These are phyloP conservation scores for Solanum acaule DNA, from an alignment of 257 asterid genomes.

Conservation along the genomic window DNA sequence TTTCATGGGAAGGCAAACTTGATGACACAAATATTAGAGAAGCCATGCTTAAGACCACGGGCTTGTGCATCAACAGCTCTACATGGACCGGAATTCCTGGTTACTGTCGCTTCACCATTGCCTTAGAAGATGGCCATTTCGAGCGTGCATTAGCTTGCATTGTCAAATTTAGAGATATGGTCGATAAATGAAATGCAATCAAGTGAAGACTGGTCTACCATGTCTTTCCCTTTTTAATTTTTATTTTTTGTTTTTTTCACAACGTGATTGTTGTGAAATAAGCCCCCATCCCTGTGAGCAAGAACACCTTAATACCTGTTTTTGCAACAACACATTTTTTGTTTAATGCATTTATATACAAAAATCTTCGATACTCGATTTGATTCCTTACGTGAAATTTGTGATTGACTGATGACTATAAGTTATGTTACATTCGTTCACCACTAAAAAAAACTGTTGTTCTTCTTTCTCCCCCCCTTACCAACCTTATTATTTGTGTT, in stretches of 20 bases:
- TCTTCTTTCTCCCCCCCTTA: too few relatives aligned
- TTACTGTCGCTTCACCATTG: constrained; percentile 80
- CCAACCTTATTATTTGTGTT: not conserved
- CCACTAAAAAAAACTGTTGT: not conserved
- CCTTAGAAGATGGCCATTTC: constrained; percentile 65
- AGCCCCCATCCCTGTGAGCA: not conserved
- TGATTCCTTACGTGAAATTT: not conserved
- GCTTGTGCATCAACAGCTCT: constrained; percentile 85
- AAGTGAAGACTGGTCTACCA: not conserved
- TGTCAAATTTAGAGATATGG: constrained; percentile 44
- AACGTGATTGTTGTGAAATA: constrained; percentile 36
- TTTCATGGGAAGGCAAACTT: constrained; percentile 37
- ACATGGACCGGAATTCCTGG: constrained; percentile 92
- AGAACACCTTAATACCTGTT: not conserved
- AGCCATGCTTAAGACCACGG: constrained; percentile 61
- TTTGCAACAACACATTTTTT: not conserved
- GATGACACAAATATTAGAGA: constrained; percentile 80
- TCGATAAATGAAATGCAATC: constrained; percentile 8
- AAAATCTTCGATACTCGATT: not conserved
- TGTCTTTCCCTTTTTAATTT: not conserved
- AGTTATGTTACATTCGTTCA: not conserved
- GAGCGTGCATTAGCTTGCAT: constrained; percentile 78
- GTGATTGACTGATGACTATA: too few relatives aligned
- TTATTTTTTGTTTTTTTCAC: constrained; percentile 7
- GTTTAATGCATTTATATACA: not conserved